phyloP scores from a whole-genome alignment of 257 asterid species.

The Coffea canephora region DNA sequence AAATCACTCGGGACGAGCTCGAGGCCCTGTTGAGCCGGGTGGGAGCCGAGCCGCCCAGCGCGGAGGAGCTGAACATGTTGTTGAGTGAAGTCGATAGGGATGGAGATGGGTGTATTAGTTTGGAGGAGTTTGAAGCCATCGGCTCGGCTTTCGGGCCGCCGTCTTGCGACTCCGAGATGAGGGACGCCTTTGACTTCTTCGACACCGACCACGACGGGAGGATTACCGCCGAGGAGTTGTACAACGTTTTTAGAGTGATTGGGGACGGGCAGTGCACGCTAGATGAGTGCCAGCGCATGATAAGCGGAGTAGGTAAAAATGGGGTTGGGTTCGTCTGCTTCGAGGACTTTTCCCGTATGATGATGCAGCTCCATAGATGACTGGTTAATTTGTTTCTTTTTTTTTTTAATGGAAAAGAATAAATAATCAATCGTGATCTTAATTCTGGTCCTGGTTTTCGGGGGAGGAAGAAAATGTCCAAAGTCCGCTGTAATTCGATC shows the following conservation, averaged over 20 bases:
- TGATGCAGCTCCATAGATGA: slow-evolving; percentile 67
- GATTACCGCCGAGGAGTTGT: slow-evolving; percentile 81
- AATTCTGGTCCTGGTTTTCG: not conserved
- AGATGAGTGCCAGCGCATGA: slow-evolving; percentile 92
- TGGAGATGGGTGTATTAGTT: slow-evolving; percentile 69
- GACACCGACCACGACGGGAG: slow-evolving; percentile 80
- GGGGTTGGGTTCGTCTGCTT: slow-evolving; percentile 94
- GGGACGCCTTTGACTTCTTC: slow-evolving; percentile 66
- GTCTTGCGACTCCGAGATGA: slow-evolving; percentile 49
- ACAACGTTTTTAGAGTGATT: slow-evolving; percentile 47
- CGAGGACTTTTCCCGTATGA: slow-evolving; percentile 78
- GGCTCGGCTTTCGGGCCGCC: slow-evolving; percentile 62
- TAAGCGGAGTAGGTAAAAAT: slow-evolving; percentile 58
- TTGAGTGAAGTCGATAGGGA: slow-evolving; percentile 59
- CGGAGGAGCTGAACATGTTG: slow-evolving; percentile 52
- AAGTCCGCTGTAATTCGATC: not conserved
- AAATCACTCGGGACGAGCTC: slow-evolving; percentile 51
- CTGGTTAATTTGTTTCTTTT: not conserved
- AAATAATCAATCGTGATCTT: not conserved
- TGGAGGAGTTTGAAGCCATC: slow-evolving; percentile 53
- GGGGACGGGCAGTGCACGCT: slow-evolving; percentile 74
- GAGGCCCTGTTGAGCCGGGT: slow-evolving; percentile 46
- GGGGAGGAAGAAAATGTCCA: not conserved
- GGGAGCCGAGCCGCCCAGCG: slow-evolving; percentile 56
- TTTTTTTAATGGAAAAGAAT: too few relatives aligned